These are phyloP conservation scores for Oryza rufipogon DNA, from an alignment of 176 grass and related monocot genomes.

Conservation along the genomic window DNA sequence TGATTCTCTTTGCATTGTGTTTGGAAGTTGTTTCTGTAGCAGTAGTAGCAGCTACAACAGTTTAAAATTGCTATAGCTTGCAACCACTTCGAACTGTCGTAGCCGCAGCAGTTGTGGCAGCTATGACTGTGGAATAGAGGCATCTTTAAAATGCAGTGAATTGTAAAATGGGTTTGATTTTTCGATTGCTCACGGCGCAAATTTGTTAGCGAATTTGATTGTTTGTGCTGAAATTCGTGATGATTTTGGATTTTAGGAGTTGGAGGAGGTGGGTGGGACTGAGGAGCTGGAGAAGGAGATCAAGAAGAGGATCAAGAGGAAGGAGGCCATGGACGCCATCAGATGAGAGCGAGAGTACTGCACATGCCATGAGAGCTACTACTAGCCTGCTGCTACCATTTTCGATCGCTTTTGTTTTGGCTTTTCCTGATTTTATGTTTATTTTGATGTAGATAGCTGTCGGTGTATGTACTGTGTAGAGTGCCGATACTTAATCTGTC, in stretches of 20 bases:
- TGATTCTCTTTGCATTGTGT: not conserved
- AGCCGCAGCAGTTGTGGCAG: no score
- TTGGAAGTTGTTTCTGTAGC: no score
- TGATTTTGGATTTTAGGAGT: conserved; percentile 39
- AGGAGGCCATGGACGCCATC: conserved; percentile 21
- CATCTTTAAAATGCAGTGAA: no score
- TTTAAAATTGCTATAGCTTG: no score
- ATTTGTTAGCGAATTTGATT: not conserved
- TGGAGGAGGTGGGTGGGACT: conserved; percentile 72
- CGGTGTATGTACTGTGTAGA: not conserved
- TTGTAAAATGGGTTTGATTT: not conserved
- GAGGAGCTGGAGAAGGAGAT: conserved; percentile 91
- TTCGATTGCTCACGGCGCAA: not conserved
- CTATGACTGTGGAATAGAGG: no score
- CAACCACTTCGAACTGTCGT: no score
- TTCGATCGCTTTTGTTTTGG: not conserved
- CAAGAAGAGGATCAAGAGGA: conserved; percentile 62
- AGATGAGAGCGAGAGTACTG: not conserved
- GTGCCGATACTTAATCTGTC: not conserved
- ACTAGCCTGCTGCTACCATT: not conserved
- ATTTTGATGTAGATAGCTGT: not conserved
- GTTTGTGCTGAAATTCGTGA: not conserved
- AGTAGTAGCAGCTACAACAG: no score
- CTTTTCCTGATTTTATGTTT: not conserved
- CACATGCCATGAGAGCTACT: conserved; percentile 1